phyloP scores from a whole-genome alignment of 108 stramenopile genomes.

The Pseudonitzschia delicatissima region DNA sequence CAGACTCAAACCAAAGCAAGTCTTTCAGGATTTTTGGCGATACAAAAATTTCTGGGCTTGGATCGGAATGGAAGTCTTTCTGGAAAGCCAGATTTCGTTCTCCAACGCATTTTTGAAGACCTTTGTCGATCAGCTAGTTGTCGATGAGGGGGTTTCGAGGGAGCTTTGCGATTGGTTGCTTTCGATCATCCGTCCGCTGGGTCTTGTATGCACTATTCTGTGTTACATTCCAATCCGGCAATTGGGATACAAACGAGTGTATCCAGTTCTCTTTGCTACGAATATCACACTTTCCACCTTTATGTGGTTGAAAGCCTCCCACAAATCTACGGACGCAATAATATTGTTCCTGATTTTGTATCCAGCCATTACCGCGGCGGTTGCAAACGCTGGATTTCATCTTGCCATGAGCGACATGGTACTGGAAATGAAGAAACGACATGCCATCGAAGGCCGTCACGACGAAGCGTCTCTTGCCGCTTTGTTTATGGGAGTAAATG shows the following conservation, averaged over 20 bases:
- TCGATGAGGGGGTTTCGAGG: conserved; percentile 33
- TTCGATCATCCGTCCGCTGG: conserved; percentile 33
- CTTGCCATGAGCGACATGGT: conserved; percentile 57
- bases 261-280: conserved; percentile 31
- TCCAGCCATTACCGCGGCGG: conserved; percentile 40
- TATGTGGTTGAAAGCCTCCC: conserved; percentile 16
- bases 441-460: conserved; percentile 36
- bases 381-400: conserved; percentile 44
- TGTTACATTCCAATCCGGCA: conserved; percentile 49
- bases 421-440: conserved; percentile 47
- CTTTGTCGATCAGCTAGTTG: conserved; percentile 43
- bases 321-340: conserved; percentile 28
- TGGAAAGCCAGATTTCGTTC: conserved; percentile 41
- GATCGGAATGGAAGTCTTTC: conserved; percentile 44
- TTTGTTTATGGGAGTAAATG: conserved; percentile 53
- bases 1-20: conserved; percentile 26
- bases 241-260: conserved; percentile 40
- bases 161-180: conserved; percentile 46
- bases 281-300: conserved; percentile 26
- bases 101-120: conserved; percentile 39
- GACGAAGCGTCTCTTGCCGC: conserved; percentile 55
- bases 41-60: conserved; percentile 42
- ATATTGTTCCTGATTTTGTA: conserved; percentile 38
- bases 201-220: conserved; percentile 33
- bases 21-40: conserved; percentile 35